Base-by-base conservation (phyloP, 345 rosid species). In the Passiflora organensis region DNA sequence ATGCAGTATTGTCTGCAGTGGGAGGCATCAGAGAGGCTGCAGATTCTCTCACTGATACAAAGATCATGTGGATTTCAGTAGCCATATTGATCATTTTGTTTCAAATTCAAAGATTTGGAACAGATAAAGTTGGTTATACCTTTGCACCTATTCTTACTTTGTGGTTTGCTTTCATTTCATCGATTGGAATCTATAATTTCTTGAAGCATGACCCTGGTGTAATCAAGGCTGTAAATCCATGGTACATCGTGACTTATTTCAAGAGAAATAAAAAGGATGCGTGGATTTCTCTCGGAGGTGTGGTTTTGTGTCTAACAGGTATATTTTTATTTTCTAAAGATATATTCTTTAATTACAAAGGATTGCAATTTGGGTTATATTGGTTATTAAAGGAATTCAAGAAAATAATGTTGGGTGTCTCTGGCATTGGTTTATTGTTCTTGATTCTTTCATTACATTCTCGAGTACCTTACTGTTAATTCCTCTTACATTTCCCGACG, bases 221-320 rank as follows among this genome's bases (percentile, higher is more conserved):
- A 1, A 9, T 73, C 24, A 73, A 59, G 43, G 83, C 89, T 14
- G 1, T 76, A 36, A 76, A 80, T 55, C 89, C 80, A 0, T 2
- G 16, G 16, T 79, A 72, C 67, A 68, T 72, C 14, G 22, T 77
- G 0, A 38, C 56, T 1, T 82, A 79, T 68, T 79, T 82, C 62
- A 22, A 2, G 25, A 78, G 80, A 32, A 80, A 78, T 43, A 59
- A 59, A 32, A 65, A 60, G 19, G 62, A 67, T 2, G 83, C 73
- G 5, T 80, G 85, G 77, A 53, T 74, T 23, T 82, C 89, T 15
- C 83, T 82, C 12, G 89, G 80, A 20, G 82, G 78, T 6, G 48
- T 76, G 36, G 60, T 73, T 12, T 63, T 73, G 38, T 59, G 67
- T 47, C 49, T 64, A 17, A 79, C 80, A 66, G 79, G 84, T 68